phyloP scores from a whole-genome alignment of 331 rosid species.

The Arachis monticola region DNA sequence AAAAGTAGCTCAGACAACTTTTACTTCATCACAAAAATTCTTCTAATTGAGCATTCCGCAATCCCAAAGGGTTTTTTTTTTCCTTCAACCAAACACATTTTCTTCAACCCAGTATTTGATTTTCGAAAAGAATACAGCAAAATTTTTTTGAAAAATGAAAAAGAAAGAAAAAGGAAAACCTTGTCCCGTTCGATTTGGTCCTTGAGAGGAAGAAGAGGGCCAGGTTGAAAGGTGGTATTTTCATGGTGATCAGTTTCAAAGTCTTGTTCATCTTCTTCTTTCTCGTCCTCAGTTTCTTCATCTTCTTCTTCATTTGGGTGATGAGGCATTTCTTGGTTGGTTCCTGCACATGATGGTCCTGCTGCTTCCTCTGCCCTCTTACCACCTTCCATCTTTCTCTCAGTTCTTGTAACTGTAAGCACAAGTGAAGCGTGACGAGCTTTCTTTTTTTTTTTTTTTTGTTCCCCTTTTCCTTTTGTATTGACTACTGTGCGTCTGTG shows the following conservation, averaged over 20 bases:
- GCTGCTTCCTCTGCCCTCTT: constrained; percentile 67
- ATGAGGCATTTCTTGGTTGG: constrained; percentile 39
- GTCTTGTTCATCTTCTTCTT: constrained; percentile 45
- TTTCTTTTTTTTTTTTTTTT: too few species aligned
- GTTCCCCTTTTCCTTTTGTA: too few species aligned
- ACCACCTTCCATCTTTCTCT: constrained; percentile 55
- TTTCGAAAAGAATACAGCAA: too few species aligned
- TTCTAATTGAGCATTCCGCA: neutral
- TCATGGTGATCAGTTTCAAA: constrained; percentile 34
- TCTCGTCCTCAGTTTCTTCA: constrained; percentile 39
- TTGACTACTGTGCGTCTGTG: too few species aligned
- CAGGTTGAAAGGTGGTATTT: constrained; percentile 63
- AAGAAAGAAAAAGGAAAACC: constrained; percentile 43
- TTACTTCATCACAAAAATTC: neutral
- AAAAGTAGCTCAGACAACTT: too few species aligned
- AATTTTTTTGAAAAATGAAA: neutral
- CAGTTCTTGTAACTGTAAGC: too few species aligned
- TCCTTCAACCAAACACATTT: neutral
- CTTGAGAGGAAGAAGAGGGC: constrained; percentile 76
- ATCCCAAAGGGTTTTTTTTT: constrained; percentile 1
- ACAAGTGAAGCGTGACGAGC: too few species aligned
- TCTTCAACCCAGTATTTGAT: neutral
- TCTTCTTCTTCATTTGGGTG: constrained; percentile 41
- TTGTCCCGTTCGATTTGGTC: constrained; percentile 79
- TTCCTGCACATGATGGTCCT: constrained; percentile 51